Evolutionary conservation across 2,329 filamentous ascomycete species (phyloP).

Genomic region (Xylaria sp.): DNA sequence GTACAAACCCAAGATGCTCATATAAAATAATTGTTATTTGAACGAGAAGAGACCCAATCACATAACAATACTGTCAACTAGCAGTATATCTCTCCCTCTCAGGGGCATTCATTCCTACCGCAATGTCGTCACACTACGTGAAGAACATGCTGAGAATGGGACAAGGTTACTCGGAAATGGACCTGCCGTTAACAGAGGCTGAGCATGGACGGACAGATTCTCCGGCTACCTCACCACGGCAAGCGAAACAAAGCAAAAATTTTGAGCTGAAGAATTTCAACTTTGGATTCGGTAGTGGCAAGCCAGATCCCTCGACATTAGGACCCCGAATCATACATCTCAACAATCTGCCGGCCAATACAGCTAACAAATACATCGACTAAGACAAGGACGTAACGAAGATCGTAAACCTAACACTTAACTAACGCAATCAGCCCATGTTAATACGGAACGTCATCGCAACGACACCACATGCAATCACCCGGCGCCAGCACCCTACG

Average conservation of each 20-base stretch:
- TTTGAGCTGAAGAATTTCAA: slow-evolving; percentile 81
- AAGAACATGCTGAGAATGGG: slow-evolving; percentile 92
- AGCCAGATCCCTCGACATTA: slow-evolving; percentile 86
- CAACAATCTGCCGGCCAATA: slow-evolving; percentile 94
- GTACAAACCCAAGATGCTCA: too few species aligned
- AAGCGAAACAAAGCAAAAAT: slow-evolving; percentile 57
- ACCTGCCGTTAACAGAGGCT: slow-evolving; percentile 87
- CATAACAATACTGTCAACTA: too few species aligned
- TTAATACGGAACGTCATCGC: neutral
- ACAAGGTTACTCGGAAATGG: slow-evolving; percentile 92
- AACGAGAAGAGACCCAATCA: too few species aligned
- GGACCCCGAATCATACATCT: slow-evolving; percentile 92
- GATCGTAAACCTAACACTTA: too few species aligned
- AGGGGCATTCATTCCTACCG: too few species aligned
- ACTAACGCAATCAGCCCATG: too few species aligned
- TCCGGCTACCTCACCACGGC: slow-evolving; percentile 36
- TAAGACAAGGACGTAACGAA: too few species aligned
- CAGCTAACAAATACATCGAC: slow-evolving; percentile 86
- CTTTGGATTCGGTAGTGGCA: slow-evolving; percentile 85
- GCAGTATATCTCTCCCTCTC: too few species aligned
- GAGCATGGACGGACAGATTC: slow-evolving; percentile 48
- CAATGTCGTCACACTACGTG: too few species aligned
- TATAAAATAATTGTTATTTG: too few species aligned
- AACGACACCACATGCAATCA: neutral
- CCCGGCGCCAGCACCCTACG: neutral